A percentile compares a stretch with the other conserved stretches of the same genome.
These are phyloP conservation scores for Naganishia sp. DNA, from an alignment of 1,284 basidiomycete species.

Conservation along the genomic window DNA sequence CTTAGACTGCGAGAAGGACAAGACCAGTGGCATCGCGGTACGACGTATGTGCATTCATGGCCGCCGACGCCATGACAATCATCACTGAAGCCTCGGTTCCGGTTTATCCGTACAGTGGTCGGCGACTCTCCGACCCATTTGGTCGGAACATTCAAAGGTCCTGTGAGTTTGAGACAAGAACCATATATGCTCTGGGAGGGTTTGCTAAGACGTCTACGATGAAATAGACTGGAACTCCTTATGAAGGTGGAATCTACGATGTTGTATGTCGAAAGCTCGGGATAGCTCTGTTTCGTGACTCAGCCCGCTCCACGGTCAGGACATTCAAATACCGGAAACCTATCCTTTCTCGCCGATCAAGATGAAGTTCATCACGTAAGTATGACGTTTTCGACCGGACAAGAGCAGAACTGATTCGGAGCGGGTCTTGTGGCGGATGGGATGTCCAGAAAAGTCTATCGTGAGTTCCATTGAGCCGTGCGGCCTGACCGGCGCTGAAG, in stretches of 20 bases:
- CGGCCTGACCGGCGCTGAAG: background rate
- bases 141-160: slow-evolving; percentile 85
- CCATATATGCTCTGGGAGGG: slow-evolving; percentile 25
- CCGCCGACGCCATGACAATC: background rate
- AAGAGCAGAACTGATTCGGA: background rate
- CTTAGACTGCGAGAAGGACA: slow-evolving; percentile 90
- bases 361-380: slow-evolving; percentile 89
- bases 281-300: background rate
- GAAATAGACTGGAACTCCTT: slow-evolving; percentile 71
- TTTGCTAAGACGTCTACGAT: slow-evolving; percentile 27
- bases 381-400: slow-evolving; percentile 22
- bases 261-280: slow-evolving; percentile 65
- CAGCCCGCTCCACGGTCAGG: slow-evolving; percentile 58
- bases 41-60: slow-evolving; percentile 55
- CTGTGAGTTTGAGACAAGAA: slow-evolving; percentile 57
- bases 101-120: slow-evolving; percentile 58
- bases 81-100: background rate
- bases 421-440: slow-evolving; percentile 28
- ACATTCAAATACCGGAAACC: slow-evolving; percentile 89
- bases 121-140: slow-evolving; percentile 86
- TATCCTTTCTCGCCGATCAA: slow-evolving; percentile 98
- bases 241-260: slow-evolving; percentile 89
- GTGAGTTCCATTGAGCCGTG: slow-evolving; percentile 51
- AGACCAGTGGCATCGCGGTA: slow-evolving; percentile 77
- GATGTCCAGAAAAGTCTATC: slow-evolving; percentile 73